Evolutionary conservation across 2,329 filamentous ascomycete genomes (phyloP), one percentile per base, ranked within the genome.

Genomic region (Orbilia ellipsospora): DNA sequence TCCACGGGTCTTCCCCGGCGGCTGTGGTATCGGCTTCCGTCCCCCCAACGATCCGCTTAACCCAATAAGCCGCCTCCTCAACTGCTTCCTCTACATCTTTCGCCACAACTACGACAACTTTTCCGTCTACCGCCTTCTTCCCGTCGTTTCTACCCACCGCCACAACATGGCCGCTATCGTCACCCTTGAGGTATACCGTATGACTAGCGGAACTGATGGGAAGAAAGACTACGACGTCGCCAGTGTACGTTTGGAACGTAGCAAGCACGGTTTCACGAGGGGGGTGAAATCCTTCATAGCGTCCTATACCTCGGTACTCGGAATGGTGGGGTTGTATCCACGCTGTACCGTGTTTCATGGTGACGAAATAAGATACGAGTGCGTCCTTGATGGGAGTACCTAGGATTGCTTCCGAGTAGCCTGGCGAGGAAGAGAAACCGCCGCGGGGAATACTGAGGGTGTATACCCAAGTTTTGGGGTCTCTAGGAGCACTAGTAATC

Each of bases 311-410:
- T 3, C 64, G 56, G 42, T 16, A 45, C 1, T 20, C 7, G 2
- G 72, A 69, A 45, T 75, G 72, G 42, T 68, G 59, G 0, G 72
- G 72, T 61, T 75, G 64, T 12, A 75, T 31, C 72, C 72, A 75
- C 36, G 72, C 72, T 1, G 50, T 59, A 10, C 72, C 72, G 28
- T 75, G 72, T 31, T 75, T 75, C n/a, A 75, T 64, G 7, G 64
- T 75, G 12, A 64, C 64, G 16, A 75, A 75, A 23, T 75, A 68
- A 1, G 64, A 69, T 16, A 69, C 31, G 36, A 64, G 54, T 5
- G 45, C 57, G 28, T 54, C 64, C 4, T 48, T 12, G 7, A 69
- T 23, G 2, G 64, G 72, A 0, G 51, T 12, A 5, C 28, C 72
- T 6, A 75, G 45, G 5, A 48, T 26, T 3, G 36, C 64, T 55